A percentile compares a stretch with the other conserved stretches of the same genome.
Evolutionary conservation across 768 basidiomycete genomes (phyloP).

Genomic region (Phaeotremella skinneri): DNA sequence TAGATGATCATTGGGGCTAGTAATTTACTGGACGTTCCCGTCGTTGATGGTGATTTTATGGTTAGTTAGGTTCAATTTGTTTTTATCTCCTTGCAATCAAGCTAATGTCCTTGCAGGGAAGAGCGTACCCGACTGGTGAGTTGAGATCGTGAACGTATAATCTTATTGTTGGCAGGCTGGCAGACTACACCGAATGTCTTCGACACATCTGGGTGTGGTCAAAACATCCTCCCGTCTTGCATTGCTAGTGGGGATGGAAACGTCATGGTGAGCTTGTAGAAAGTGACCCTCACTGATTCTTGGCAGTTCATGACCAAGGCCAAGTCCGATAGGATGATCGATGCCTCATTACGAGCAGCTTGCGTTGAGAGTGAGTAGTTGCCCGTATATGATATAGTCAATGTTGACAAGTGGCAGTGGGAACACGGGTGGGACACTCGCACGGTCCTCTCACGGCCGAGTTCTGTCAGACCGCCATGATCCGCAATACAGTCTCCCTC

Average conservation of each 20-base stretch:
- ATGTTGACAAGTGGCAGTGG: constrained; percentile 48
- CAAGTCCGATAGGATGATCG: constrained; percentile 56
- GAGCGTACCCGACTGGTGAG: constrained; percentile 45
- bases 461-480: constrained; percentile 53
- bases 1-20: constrained; percentile 13
- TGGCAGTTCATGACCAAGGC: constrained; percentile 54
- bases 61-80: no score
- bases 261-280: constrained; percentile 41
- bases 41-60: constrained; percentile 28
- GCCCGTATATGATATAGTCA: background rate
- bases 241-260: constrained; percentile 54
- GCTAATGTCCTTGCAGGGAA: constrained; percentile 50
- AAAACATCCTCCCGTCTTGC: constrained; percentile 50
- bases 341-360: constrained; percentile 56
- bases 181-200: constrained; percentile 41
- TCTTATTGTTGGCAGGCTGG: constrained; percentile 20
- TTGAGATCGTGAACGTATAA: background rate
- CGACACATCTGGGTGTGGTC: constrained; percentile 15
- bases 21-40: constrained; percentile 17
- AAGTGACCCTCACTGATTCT: background rate
- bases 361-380: constrained; percentile 55
- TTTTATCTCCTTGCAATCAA: no score
- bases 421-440: constrained; percentile 57
- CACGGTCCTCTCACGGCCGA: constrained; percentile 54
- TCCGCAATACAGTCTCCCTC: constrained; percentile 59